Base-by-base conservation (phyloP, 345 rosid species). In the Diplotaxis tenuifolia region DNA sequence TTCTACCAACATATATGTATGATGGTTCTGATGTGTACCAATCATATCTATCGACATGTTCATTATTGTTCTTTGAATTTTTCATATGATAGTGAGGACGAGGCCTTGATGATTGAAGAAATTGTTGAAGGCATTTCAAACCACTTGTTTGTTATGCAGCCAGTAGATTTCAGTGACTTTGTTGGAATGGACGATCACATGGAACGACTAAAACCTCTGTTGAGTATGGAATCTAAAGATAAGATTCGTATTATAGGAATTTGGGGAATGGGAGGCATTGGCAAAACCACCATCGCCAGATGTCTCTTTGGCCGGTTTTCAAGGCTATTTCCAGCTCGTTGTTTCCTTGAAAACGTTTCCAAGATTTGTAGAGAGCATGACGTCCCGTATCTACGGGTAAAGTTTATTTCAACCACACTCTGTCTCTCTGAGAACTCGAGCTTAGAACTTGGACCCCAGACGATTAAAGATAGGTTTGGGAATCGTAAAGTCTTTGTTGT, bases 271-370 rank as follows among this genome's bases (percentile, higher is more conserved):
- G 45, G 45, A 11, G 45, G 45, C 15, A 38, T 38, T 38, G 49
- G 75, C 11, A 71, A 71, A 60, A 31, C 68, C 9, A 45, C 75
- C 7, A 27, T 71, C 0, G 62, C 75, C 20, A 49, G 12, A 0
- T 31, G n/a, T 18, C 16, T 71, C 23, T 71, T 18, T 21, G 12
- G 15, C 32, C 47, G 6, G 10, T 1, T 49, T 15, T 72, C 60
- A 19, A 0, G 20, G 1, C 16, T 4, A 20, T 72, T 72, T n/a
- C 9, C 15, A 50, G 36, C 32, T 10, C 52, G 10, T 21, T 31
- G 0, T 72, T 72, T 71, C 34, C 14, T 49, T 0, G 9, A 49
- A 21, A 18, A 71, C 25, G 25, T 71, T 28, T n/a, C 16, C 6
- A 31, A 52, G 45, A 38, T 38, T 12, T 38, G 15, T 38, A 38